Percentiles rank a stretch among this genome's conserved stretches.
These are phyloP conservation scores for Quercus phellos DNA, from an alignment of 331 rosid genomes.

Conservation along the genomic window DNA sequence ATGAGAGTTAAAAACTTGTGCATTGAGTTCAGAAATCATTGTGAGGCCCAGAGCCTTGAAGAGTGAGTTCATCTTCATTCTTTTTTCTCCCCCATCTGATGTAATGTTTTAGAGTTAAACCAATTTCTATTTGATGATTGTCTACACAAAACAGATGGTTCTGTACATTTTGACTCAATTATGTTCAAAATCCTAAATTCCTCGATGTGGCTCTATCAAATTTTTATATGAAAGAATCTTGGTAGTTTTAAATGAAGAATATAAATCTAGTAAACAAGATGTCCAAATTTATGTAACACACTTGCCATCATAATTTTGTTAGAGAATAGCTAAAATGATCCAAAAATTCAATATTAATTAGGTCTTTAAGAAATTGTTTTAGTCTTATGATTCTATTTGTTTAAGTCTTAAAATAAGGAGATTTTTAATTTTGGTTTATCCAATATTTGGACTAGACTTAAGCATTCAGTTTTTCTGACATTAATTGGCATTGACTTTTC, in stretches of 20 bases:
- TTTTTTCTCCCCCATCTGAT: background rate
- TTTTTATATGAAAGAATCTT: background rate
- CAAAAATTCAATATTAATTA: background rate
- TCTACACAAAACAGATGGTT: background rate
- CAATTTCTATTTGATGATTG: background rate
- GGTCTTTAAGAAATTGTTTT: background rate
- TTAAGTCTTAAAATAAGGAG: background rate
- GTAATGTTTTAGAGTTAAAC: background rate
- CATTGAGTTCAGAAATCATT: slow-evolving; percentile 41
- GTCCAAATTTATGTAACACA: background rate
- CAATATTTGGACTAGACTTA: background rate
- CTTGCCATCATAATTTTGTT: background rate
- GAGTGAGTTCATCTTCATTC: slow-evolving; percentile 48
- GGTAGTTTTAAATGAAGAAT: background rate
- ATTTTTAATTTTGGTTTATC: background rate
- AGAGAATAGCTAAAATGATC: background rate
- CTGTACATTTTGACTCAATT: background rate
- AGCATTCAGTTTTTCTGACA: background rate
- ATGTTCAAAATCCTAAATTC: background rate
- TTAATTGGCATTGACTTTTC: background rate
- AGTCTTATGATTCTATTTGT: background rate
- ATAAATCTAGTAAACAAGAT: no score
- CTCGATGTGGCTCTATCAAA: background rate
- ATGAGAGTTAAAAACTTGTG: slow-evolving; percentile 55
- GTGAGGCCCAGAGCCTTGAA: slow-evolving; percentile 59